Evolutionary conservation across 2,329 filamentous ascomycete genomes (phyloP).

Genomic region (Alternaria consortialis): DNA sequence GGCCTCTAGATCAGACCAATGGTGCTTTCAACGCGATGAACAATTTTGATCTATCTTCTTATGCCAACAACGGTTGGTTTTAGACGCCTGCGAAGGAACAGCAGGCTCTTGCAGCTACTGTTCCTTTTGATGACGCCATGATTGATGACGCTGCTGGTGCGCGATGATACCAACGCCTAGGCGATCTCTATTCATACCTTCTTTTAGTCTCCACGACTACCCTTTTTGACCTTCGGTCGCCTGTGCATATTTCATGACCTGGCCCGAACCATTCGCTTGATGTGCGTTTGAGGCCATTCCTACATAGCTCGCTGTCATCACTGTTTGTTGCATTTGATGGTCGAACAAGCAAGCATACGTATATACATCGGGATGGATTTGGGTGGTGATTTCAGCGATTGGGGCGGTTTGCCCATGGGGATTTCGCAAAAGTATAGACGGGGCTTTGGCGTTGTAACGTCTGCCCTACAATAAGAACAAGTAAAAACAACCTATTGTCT

Average conservation of each 20-base stretch:
- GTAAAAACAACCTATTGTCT: background rate
- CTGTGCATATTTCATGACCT: constrained; percentile 48
- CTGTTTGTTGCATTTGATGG: constrained; percentile 18
- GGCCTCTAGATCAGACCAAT: constrained; percentile 43
- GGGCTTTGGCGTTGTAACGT: constrained; percentile 29
- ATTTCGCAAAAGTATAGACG: constrained; percentile 36
- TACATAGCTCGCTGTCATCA: constrained; percentile 28
- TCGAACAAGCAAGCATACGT: constrained; percentile 25
- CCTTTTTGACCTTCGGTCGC: constrained; percentile 41
- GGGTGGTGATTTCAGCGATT: constrained; percentile 27
- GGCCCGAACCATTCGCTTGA: constrained; percentile 32
- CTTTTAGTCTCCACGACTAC: constrained; percentile 25
- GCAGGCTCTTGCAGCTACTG: constrained; percentile 21
- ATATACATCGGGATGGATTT: constrained; percentile 28
- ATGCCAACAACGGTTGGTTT: constrained; percentile 42
- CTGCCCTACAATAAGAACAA: constrained; percentile 23
- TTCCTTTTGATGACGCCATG: constrained; percentile 43
- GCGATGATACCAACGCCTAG: constrained; percentile 33
- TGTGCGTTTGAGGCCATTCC: constrained; percentile 32
- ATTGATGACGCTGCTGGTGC: constrained; percentile 51
- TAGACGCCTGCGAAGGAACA: constrained; percentile 38
- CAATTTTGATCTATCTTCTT: constrained; percentile 37
- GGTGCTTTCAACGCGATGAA: constrained; percentile 35
- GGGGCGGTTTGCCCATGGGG: constrained; percentile 26
- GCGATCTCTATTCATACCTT: constrained; percentile 34